Evolutionary conservation across 1,284 basidiomycete genomes (phyloP).

Genomic region (Apiotrichum laibachii): DNA sequence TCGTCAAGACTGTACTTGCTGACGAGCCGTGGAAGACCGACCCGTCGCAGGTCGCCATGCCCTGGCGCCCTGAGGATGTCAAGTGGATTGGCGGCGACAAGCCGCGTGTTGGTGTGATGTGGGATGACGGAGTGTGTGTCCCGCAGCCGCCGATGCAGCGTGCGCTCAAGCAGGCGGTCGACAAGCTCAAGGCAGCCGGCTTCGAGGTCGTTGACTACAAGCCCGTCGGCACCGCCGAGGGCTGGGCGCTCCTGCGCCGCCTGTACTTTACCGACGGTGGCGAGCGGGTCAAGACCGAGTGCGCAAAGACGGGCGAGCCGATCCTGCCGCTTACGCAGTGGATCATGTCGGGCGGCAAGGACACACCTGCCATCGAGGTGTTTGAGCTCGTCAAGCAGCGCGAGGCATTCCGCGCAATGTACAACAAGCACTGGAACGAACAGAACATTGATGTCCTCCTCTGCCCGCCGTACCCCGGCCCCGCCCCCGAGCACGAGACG

Average conservation of each 20-base stretch:
- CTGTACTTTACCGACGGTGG: slow-evolving; percentile 45
- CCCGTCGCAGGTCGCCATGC: slow-evolving; percentile 34
- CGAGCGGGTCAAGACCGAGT: slow-evolving; percentile 24
- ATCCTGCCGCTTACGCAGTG: slow-evolving; percentile 37
- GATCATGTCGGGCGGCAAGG: slow-evolving; percentile 22
- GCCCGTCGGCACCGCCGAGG: slow-evolving; percentile 27
- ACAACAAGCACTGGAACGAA: slow-evolving; percentile 27
- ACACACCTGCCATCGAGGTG: slow-evolving; percentile 24
- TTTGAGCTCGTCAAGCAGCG: slow-evolving; percentile 36
- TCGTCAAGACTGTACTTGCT: slow-evolving; percentile 37
- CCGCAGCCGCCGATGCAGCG: slow-evolving; percentile 46
- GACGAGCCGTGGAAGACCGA: slow-evolving; percentile 45
- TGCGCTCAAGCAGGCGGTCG: slow-evolving; percentile 34
- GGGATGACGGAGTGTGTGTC: slow-evolving; percentile 42
- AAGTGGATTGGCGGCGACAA: slow-evolving; percentile 22
- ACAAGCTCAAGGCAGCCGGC: slow-evolving; percentile 28
- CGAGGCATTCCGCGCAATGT: slow-evolving; percentile 30
- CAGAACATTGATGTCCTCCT: slow-evolving; percentile 42
- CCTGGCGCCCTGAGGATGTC: slow-evolving; percentile 31
- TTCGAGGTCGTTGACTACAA: slow-evolving; percentile 32
- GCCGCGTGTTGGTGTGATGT: slow-evolving; percentile 42
- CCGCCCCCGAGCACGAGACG: slow-evolving; percentile 36
- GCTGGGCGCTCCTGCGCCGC: slow-evolving; percentile 28
- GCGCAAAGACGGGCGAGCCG: slow-evolving; percentile 30
- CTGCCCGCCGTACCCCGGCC: slow-evolving; percentile 37